Conservation (phyloP, 352 stramenopile genomes). For the Phytophthora megakarya region DNA sequence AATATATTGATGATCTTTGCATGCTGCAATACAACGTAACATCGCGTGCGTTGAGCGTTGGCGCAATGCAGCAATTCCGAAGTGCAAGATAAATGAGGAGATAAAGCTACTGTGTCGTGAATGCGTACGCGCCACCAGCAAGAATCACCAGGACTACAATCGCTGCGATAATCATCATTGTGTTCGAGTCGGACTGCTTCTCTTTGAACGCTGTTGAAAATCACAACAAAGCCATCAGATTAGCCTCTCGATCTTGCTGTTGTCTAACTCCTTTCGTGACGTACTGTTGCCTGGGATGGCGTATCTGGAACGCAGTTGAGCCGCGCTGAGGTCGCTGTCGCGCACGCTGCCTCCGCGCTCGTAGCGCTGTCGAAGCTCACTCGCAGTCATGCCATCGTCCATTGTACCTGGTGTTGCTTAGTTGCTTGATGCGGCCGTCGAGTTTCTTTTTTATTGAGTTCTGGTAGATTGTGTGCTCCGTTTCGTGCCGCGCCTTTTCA, state of each 20-base stretch:
- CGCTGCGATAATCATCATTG: constrained; percentile 54
- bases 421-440: constrained; percentile 8
- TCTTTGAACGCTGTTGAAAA: constrained; percentile 65
- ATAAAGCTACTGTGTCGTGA: constrained; percentile 33
- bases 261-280: constrained; percentile 11
- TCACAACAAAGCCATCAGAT: not conserved
- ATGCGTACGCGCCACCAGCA: constrained; percentile 59
- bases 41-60: not conserved
- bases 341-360: constrained; percentile 72
- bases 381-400: constrained; percentile 72
- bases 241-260: not conserved
- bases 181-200: constrained; percentile 51
- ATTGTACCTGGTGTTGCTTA: constrained; percentile 13
- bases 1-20: constrained; percentile 16
- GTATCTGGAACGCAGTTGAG: constrained; percentile 78
- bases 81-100: not conserved
- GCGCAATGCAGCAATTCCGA: not conserved
- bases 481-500: constrained; percentile 23
- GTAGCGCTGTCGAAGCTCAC: constrained; percentile 76
- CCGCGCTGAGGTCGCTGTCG: constrained; percentile 78
- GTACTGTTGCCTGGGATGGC: constrained; percentile 84
- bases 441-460: constrained; percentile 4
- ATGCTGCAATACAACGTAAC: too few relatives aligned
- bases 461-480: not conserved
- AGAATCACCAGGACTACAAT: constrained; percentile 56